Base-by-base conservation (phyloP, 1,284 basidiomycete species). In the Trametes versicolor region DNA sequence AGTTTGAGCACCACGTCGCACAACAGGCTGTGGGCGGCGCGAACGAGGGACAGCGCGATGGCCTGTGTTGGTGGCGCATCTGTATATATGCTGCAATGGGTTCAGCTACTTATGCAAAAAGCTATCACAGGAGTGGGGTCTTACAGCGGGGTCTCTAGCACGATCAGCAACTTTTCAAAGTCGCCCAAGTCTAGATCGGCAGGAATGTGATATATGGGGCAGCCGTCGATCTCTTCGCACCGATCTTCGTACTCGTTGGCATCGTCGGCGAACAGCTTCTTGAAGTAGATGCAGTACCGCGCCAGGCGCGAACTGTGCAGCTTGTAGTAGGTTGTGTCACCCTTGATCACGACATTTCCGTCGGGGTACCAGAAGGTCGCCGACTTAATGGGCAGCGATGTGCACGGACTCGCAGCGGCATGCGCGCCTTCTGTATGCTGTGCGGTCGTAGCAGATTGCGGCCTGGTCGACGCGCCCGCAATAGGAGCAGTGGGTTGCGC, bases 271-370 rank as follows among this genome's bases (percentile, higher is more conserved):
- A 52, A 53, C 15, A 54, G 41, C 15, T 47, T 34, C 13, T 27
- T 17, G 49, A 62, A 62, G 54, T 45, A 51, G 4, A 15, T 6
- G 23, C 48, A 62, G 39, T 57, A 34, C 17, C n/a, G 25, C 48
- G 39, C 49, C 9, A 62, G 60, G 12, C 48, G 29, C 23, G 37
- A 29, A 7, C 55, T 47, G 49, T 62, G 37, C 34, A 62, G 39
- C 54, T 52, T 50, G 60, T 51, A 62, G 25, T 17, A 25, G 8
- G 17, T 52, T 19, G n/a, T 7, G 15, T 27, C 53, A 2, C 21
- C 54, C 17, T 32, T 36, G 47, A 62, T 15, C 23, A 62, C 47
- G 55, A 62, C 41, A 32, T 62, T 62, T 13, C 60, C 60, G 45
- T 48, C 54, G 1, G 60, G 37, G 48, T 56, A 51, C 47, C 48